Conservation (phyloP, 352 stramenopile species). For the Saprolegnia diclina region DNA sequence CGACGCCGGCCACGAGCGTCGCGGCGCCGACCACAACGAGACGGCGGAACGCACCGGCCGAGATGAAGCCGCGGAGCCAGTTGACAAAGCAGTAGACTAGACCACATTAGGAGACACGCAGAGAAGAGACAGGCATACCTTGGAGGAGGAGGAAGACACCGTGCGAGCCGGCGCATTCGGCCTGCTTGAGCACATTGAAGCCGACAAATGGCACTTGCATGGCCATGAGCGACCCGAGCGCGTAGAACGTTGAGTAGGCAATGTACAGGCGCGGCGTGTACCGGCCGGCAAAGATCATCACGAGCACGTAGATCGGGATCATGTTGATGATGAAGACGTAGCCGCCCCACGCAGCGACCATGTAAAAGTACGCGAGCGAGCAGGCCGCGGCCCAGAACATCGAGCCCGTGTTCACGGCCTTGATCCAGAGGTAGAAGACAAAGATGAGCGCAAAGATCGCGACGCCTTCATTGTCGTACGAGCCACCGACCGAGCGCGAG, state of each 20-base stretch:
- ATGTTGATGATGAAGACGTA: conserved; percentile 99
- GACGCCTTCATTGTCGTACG: conserved; percentile 98
- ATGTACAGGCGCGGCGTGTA: conserved; percentile 94
- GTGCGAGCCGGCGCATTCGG: conserved; percentile 72
- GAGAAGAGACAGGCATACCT: conserved; percentile 29
- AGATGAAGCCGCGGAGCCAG: conserved; percentile 71
- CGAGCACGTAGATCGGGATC: conserved; percentile 93
- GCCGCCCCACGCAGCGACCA: conserved; percentile 94
- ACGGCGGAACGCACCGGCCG: conserved; percentile 62
- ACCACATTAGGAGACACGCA: not conserved
- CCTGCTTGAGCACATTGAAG: conserved; percentile 92
- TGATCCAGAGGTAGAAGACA: conserved; percentile 97
- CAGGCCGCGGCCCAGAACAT: conserved; percentile 79
- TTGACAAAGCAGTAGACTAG: conserved; percentile 61
- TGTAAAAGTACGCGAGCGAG: conserved; percentile 96
- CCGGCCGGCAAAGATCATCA: conserved; percentile 90
- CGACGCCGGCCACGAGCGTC: conserved; percentile 51
- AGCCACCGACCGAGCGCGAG: conserved; percentile 93
- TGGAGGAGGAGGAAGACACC: conserved; percentile 94
- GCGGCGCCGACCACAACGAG: conserved; percentile 60
- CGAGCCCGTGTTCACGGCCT: conserved; percentile 86
- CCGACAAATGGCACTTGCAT: conserved; percentile 98
- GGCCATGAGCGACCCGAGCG: conserved; percentile 92
- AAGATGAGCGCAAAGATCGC: conserved; percentile 97
- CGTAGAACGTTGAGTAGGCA: conserved; percentile 97